Evolutionary conservation across 768 basidiomycete species (phyloP).

Genomic region (Tylopilus felleus): DNA sequence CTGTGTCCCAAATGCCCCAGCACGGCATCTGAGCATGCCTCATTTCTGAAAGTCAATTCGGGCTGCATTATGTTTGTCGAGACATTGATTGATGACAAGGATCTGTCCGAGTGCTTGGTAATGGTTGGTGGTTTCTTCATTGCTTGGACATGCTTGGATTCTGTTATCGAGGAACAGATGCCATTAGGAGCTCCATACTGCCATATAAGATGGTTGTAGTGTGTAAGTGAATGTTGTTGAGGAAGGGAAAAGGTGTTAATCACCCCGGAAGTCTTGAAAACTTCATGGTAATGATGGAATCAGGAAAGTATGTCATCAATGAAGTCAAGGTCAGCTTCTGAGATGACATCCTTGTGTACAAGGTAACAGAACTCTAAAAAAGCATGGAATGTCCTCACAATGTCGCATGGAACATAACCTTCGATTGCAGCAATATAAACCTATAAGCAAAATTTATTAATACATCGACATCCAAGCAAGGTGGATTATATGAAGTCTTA

Average conservation of each 20-base stretch:
- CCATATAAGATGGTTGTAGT: slow-evolving; percentile 10
- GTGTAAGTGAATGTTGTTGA: not conserved
- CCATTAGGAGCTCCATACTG: slow-evolving; percentile 35
- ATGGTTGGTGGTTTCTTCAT: slow-evolving; percentile 36
- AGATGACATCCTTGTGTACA: not conserved
- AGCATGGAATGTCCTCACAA: not conserved
- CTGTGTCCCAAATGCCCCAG: too few species aligned
- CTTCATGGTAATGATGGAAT: slow-evolving; percentile 23
- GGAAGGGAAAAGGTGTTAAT: not conserved
- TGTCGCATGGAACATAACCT: not conserved
- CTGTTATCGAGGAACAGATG: slow-evolving; percentile 36
- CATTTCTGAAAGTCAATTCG: slow-evolving; percentile 14
- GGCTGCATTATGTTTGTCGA: slow-evolving; percentile 28
- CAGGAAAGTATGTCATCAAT: too few species aligned
- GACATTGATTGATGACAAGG: slow-evolving; percentile 25
- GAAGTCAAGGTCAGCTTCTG: not conserved
- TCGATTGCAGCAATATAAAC: not conserved
- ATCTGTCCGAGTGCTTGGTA: slow-evolving; percentile 30
- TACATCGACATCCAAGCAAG: too few species aligned
- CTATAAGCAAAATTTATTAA: too few species aligned
- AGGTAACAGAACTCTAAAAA: not conserved
- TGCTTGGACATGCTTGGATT: slow-evolving; percentile 35
- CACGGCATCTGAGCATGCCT: slow-evolving; percentile 25
- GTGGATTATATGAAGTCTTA: too few species aligned
- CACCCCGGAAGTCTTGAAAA: slow-evolving; percentile 17